Percentiles rank a stretch among this genome's conserved stretches.
Evolutionary conservation across 2,329 filamentous ascomycete species (phyloP).

Genomic region (Phaeosphaeriaceae sp.): DNA sequence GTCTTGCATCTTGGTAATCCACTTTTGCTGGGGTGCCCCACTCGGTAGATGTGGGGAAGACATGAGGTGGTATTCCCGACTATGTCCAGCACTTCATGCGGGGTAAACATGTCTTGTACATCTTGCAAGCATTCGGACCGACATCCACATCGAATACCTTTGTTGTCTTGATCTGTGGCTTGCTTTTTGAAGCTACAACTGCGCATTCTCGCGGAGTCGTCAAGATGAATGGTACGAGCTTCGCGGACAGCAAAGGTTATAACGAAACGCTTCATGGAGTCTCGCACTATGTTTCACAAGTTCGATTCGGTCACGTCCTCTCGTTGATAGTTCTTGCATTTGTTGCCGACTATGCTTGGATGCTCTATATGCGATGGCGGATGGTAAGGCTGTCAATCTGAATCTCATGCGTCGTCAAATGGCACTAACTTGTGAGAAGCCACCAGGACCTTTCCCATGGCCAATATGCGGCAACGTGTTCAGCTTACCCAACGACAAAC

Average conservation of each 20-base stretch:
- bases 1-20: neutral
- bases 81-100: neutral
- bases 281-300: neutral
- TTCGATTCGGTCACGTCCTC: neutral
- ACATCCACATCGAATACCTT: neutral
- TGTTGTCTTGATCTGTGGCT: neutral
- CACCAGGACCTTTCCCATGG: conserved; percentile 62
- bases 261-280: neutral
- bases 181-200: neutral
- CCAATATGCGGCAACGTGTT: conserved; percentile 66
- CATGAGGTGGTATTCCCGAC: neutral
- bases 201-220: neutral
- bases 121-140: neutral
- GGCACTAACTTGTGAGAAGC: conserved; percentile 42
- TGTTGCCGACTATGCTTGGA: conserved; percentile 55
- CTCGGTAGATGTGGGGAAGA: neutral
- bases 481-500: conserved; percentile 61
- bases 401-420: neutral
- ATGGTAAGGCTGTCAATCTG: conserved; percentile 45
- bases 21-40: neutral
- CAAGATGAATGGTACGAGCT: neutral
- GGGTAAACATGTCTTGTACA: neutral
- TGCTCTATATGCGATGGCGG: conserved; percentile 59
- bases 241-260: neutral
- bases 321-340: neutral